A percentile compares a stretch with the other conserved stretches of the same genome.
Evolutionary conservation across 257 asterid genomes (phyloP).

Genomic region (Misopates orontium): DNA sequence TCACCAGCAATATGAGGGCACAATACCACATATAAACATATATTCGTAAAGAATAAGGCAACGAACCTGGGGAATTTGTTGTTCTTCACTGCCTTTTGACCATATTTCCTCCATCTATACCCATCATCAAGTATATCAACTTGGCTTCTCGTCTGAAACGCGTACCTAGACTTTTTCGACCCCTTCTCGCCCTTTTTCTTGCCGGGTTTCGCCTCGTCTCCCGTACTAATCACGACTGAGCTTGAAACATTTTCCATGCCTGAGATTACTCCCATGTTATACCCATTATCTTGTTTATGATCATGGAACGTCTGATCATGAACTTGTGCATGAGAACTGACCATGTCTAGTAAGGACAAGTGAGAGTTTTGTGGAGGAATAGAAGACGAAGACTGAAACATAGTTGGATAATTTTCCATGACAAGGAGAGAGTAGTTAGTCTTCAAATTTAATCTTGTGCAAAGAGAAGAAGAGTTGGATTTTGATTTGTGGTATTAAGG

Average conservation of each 20-base stretch:
- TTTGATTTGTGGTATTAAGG: slow-evolving; percentile 23
- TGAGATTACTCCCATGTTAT: not conserved
- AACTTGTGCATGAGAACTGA: slow-evolving; percentile 8
- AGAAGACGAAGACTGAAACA: slow-evolving; percentile 37
- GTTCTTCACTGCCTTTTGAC: slow-evolving; percentile 56
- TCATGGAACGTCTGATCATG: slow-evolving; percentile 16
- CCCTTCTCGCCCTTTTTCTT: slow-evolving; percentile 37
- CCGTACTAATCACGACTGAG: not conserved
- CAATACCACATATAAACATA: too few relatives aligned
- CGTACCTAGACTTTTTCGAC: slow-evolving; percentile 36
- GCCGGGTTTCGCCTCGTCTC: not conserved
- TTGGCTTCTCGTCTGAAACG: slow-evolving; percentile 57
- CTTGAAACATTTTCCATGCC: not conserved
- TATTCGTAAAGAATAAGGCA: too few relatives aligned
- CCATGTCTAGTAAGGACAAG: slow-evolving; percentile 17
- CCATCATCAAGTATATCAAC: slow-evolving; percentile 63
- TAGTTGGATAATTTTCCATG: slow-evolving; percentile 43
- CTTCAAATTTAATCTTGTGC: not conserved
- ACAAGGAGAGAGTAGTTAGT: not conserved
- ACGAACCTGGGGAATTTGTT: slow-evolving; percentile 48
- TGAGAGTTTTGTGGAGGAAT: slow-evolving; percentile 25
- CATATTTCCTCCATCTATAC: slow-evolving; percentile 58
- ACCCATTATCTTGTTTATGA: slow-evolving; percentile 14
- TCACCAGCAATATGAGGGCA: too few relatives aligned
- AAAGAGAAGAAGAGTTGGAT: slow-evolving; percentile 15